Percentiles rank a stretch among this genome's conserved stretches.
Conservation (phyloP, 306 rosid genomes). For the Senna siamea region DNA sequence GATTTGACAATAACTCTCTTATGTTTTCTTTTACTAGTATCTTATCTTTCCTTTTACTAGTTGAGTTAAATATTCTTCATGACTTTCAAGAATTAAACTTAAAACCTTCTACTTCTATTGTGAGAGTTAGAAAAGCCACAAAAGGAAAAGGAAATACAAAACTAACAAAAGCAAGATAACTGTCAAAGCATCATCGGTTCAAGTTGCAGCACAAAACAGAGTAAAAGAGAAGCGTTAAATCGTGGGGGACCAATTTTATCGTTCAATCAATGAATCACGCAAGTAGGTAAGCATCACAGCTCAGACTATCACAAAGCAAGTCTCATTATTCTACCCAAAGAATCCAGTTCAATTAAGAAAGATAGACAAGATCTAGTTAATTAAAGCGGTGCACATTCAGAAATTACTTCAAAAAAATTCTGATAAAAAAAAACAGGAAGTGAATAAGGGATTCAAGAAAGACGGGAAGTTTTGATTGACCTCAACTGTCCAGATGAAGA, state of each 20-base stretch:
- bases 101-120: not conserved
- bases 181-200: not conserved
- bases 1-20: constrained; percentile 21
- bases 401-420: not conserved
- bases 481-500: constrained; percentile 99
- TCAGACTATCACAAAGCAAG: constrained; percentile 19
- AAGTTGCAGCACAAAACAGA: constrained; percentile 22
- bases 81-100: constrained; percentile 19
- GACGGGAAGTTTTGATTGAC: constrained; percentile 43
- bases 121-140: constrained; percentile 2
- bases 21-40: constrained; percentile 10
- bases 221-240: not conserved
- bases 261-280: not conserved
- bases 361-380: constrained; percentile 34
- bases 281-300: constrained; percentile 19
- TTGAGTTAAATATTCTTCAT: not conserved
- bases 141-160: constrained; percentile 19
- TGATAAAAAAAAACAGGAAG: not conserved
- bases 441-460: not conserved
- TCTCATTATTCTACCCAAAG: not conserved
- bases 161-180: not conserved
- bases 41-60: constrained; percentile 10
- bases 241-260: constrained; percentile 1
- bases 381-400: constrained; percentile 6
- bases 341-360: constrained; percentile 13